Conservation (phyloP, 805 yeast genomes). For the Candida insectalens region DNA sequence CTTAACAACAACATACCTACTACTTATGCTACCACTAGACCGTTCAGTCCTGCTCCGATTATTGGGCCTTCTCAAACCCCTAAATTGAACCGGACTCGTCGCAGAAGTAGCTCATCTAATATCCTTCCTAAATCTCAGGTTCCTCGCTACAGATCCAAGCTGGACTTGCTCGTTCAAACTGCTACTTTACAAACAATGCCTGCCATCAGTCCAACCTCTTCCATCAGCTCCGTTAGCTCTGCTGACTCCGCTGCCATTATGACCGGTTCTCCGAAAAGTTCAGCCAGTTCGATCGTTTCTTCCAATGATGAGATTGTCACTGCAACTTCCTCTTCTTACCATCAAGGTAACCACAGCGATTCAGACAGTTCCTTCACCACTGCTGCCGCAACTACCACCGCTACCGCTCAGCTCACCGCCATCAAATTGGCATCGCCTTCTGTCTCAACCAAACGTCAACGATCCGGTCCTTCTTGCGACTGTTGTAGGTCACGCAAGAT, state of each 20-base stretch:
- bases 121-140: not conserved
- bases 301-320: conserved; percentile 5
- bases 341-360: not conserved
- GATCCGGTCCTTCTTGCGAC: conserved; percentile 71
- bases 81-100: too few species aligned
- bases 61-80: not conserved
- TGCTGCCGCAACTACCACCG: not conserved
- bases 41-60: conserved; percentile 1
- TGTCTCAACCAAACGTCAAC: conserved; percentile 35
- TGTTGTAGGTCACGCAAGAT: conserved; percentile 59
- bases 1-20: conserved; percentile 21
- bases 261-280: not conserved
- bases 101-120: not conserved
- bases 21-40: conserved; percentile 2
- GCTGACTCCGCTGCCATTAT: conserved; percentile 2
- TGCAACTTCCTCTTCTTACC: conserved; percentile 1
- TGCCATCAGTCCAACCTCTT: conserved; percentile 3
- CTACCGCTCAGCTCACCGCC: conserved; percentile 6
- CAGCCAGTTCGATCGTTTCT: conserved; percentile 1
- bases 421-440: conserved; percentile 26
- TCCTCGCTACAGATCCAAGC: conserved; percentile 10
- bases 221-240: conserved; percentile 5
- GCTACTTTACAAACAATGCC: conserved; percentile 11
- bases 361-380: not conserved
- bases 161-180: conserved; percentile 23